These are phyloP conservation scores for Venturia effusa DNA, from an alignment of 2,329 filamentous ascomycete genomes.

Conservation along the genomic window DNA sequence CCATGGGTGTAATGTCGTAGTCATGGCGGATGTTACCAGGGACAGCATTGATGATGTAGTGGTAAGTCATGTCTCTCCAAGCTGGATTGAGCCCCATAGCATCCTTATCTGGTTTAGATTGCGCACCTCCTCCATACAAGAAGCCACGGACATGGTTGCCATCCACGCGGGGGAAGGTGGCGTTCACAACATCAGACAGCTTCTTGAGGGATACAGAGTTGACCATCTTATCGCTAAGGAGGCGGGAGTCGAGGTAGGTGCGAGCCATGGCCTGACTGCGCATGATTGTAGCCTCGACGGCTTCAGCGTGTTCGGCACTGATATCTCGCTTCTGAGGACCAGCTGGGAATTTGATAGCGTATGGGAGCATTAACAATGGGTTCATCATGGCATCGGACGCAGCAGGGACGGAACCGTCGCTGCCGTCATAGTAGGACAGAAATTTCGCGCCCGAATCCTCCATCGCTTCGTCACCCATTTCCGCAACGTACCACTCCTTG, in stretches of 20 bases:
- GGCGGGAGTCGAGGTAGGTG: constrained; percentile 13
- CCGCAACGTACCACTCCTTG: constrained; percentile 11
- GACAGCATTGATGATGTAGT: constrained; percentile 12
- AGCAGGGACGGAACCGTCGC: constrained; percentile 5
- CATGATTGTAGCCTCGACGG: background rate
- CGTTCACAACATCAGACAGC: constrained; percentile 4
- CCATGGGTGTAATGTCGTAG: constrained; percentile 9
- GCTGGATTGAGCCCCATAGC: constrained; percentile 6
- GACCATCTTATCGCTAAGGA: constrained; percentile 9
- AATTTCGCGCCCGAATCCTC: constrained; percentile 10
- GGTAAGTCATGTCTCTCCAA: constrained; percentile 6
- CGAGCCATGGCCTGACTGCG: constrained; percentile 9
- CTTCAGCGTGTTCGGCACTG: background rate
- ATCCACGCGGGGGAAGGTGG: constrained; percentile 4
- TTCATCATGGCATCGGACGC: constrained; percentile 10
- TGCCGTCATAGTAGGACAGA: constrained; percentile 10
- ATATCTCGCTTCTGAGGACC: constrained; percentile 4
- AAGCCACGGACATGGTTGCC: constrained; percentile 11
- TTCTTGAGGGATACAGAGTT: background rate
- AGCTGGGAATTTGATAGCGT: background rate
- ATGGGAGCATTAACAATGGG: constrained; percentile 8
- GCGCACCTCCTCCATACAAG: constrained; percentile 10
- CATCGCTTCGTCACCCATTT: constrained; percentile 10
- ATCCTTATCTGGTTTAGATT: constrained; percentile 7
- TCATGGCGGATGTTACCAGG: constrained; percentile 11